Base-by-base conservation (phyloP, 768 basidiomycete species). In the Tulasnella sp. region DNA sequence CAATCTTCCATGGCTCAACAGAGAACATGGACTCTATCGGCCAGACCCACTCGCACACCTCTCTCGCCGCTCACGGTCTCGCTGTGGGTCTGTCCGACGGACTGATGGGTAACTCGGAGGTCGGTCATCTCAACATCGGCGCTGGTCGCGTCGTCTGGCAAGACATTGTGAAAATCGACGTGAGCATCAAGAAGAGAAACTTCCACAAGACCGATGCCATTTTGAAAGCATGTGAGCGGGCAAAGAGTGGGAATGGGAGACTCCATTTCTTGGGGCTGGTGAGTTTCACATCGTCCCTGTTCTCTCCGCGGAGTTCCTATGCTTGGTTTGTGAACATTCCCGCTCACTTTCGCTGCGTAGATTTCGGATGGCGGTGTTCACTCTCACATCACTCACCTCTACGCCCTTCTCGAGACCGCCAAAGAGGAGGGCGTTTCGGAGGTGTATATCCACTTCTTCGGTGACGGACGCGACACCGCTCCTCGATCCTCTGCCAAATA, bases 31-130 rank as follows among this genome's bases (percentile, higher is more conserved):
- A 95, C 80, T 85, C 83, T 52, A 90, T 98, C 77, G 88, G 89
- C 5, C 85, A 90, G 77, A 84, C 89, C 5, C 86, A 95, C 79
- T 86, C 87, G 74, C 86, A 87, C 77, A 86, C 90, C 64, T 85
- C 85, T 16, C 84, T 98, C 22, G 82, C 86, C 17, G 95, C 95
- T 1, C 93, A 95, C 75, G 95, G 95, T 12, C 84, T 92, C n/a
- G 90, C 94, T 6, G 95, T 97, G 5, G 95, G 95, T 0, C 84
- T 98, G 70, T 92, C 84, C 77, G 95, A 97, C 59, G 95, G 95
- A 0, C 86, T 97, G 69, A 98, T 98, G 95, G 95, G 95, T 17
- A 96, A 98, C 82, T 96, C 95, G 2, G 95, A 98, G 82, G 95
- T 97, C 75, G 95, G 95, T 3, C 95, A 97, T 78, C 82, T 97